Conservation (phyloP, 2,329 filamentous ascomycete genomes). For the Aspergillus vadensis region DNA sequence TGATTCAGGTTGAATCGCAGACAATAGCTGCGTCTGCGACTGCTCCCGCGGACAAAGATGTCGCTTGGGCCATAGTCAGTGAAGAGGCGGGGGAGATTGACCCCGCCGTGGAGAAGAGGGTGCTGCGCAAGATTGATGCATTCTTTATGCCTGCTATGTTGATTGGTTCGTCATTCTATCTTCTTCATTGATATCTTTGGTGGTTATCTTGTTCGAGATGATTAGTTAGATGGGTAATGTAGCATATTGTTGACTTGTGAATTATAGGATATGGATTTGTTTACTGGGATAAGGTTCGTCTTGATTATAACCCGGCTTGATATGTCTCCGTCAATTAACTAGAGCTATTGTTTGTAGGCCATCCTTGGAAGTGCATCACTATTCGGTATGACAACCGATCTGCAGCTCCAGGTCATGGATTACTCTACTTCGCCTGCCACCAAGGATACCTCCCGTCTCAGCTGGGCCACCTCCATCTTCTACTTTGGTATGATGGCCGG, state of each 20-base stretch:
- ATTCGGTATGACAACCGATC: constrained; percentile 74
- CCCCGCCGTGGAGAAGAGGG: constrained; percentile 12
- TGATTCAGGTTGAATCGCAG: constrained; percentile 1
- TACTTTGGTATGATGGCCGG: constrained; percentile 79
- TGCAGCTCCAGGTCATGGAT: constrained; percentile 60
- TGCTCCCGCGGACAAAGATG: background rate
- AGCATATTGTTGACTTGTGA: background rate
- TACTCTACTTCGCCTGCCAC: constrained; percentile 56
- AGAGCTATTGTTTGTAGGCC: constrained; percentile 49
- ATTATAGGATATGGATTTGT: constrained; percentile 60
- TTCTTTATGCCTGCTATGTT: constrained; percentile 54
- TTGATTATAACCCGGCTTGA: background rate
- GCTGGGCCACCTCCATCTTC: constrained; percentile 77
- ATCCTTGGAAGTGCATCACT: constrained; percentile 72
- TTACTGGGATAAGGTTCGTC: constrained; percentile 66
- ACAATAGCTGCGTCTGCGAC: background rate
- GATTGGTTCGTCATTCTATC: constrained; percentile 43
- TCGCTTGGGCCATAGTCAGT: constrained; percentile 5
- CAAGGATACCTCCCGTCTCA: constrained; percentile 67
- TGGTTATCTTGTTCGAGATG: background rate
- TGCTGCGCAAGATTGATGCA: constrained; percentile 15
- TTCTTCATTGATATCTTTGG: background rate
- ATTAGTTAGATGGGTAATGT: background rate
- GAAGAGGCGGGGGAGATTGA: constrained; percentile 15
- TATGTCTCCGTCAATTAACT: background rate